phyloP scores from a whole-genome alignment of 345 rosid genomes.

The Populus deltoides region DNA sequence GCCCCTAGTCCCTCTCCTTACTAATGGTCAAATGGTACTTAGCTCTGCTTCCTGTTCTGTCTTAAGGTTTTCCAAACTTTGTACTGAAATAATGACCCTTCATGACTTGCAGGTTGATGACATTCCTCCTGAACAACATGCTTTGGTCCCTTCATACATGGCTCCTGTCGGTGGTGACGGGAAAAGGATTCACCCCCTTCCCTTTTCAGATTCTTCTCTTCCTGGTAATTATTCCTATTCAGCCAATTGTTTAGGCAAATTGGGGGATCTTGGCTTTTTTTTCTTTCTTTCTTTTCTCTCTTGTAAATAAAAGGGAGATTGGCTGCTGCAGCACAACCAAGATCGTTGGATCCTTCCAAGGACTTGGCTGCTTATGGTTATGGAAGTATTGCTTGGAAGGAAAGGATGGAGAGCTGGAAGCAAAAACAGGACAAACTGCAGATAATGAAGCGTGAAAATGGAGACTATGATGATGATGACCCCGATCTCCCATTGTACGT shows the following conservation, averaged over 20 bases:
- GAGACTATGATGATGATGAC: not conserved
- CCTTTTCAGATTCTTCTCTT: not conserved
- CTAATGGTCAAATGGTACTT: not conserved
- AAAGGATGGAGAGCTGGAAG: not conserved
- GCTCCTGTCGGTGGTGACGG: not conserved
- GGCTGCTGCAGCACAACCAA: not conserved
- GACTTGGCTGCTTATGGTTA: not conserved
- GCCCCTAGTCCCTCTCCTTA: not conserved
- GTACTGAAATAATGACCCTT: not conserved
- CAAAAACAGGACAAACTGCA: not conserved
- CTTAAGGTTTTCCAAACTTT: not conserved
- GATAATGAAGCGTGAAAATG: not conserved
- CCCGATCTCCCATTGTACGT: not conserved
- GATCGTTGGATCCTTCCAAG: not conserved
- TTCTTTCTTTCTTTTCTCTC: no score
- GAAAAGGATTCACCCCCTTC: not conserved
- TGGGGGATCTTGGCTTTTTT: not conserved
- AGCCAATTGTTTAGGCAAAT: no score
- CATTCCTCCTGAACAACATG: not conserved
- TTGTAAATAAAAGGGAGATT: not conserved
- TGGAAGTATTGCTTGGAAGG: not conserved
- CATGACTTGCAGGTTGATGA: not conserved
- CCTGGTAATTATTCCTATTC: not conserved
- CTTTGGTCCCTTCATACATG: not conserved
- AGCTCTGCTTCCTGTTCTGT: not conserved